Base-by-base conservation (phyloP, 2,329 filamentous ascomycete species). In the Phaeosphaeriaceae sp. region DNA sequence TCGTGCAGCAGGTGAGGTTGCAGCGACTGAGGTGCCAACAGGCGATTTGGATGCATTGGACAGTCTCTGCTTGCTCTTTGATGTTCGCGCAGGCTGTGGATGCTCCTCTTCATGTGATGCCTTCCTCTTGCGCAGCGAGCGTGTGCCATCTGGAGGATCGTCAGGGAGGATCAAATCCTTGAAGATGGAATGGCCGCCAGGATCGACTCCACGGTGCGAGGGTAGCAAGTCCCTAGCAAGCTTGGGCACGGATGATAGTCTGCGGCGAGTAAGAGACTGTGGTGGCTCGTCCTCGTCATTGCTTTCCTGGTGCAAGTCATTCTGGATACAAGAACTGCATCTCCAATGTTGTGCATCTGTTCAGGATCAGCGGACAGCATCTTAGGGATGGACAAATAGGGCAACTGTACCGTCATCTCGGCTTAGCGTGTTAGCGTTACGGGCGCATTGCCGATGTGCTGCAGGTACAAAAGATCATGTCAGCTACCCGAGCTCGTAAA, bases 361-460 rank as follows among this genome's bases (percentile, higher is more conserved):
- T 56, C 48, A 57, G 51, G 58, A 61, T 75, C 52, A 71, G 68
- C 56, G 20, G 54, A 51, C 61, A 36, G 53, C 33, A 50, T 47
- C 24, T 60, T 46, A 58, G 49, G 25, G 41, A 48, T 57, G 44
- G 48, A 55, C 54, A 48, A 51, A 56, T 54, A 57, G 64, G 58
- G 56, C 64, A 61, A 74, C 84, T 52, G 77, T 84, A 93, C 91
- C 86, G 76, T 89, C 85, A 60, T 87, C 85, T 63, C 84, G 79
- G 67, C 80, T 81, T 69, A 91, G 80, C 63, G 86, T 86, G 58
- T 86, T 86, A 74, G 87, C 86, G 74, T 90, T 86, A 73, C 90
- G 88, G 57, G 92, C 93, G 80, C 94, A 97, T 85, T 95, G 90
- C 76, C 90, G 89, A 82, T 98, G 94, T 72, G 93, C 94, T 97